These are phyloP conservation scores for Cocos nucifera DNA, from an alignment of 176 grass and related monocot genomes.

Conservation along the genomic window DNA sequence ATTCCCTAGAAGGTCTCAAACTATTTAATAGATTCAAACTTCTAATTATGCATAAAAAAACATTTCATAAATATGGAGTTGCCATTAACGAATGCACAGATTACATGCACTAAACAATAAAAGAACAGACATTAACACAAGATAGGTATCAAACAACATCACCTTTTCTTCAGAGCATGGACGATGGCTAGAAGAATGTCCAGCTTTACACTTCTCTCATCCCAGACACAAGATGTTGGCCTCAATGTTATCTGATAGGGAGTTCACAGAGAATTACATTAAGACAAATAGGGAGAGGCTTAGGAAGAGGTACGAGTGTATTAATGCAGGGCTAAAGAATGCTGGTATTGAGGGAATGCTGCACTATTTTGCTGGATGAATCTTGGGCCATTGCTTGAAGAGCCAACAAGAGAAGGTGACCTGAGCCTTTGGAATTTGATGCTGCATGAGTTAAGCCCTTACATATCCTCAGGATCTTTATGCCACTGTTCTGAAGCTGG, in stretches of 20 bases:
- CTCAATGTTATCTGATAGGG: not conserved
- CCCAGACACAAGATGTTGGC: constrained; percentile 17
- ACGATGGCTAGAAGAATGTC: constrained; percentile 7
- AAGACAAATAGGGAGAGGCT: constrained; percentile 1
- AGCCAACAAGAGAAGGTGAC: constrained; percentile 1
- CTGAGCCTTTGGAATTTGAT: constrained; percentile 6
- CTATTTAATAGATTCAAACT: too few relatives aligned
- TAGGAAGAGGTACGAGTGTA: not conserved
- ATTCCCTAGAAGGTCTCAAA: too few relatives aligned
- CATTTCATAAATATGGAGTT: too few relatives aligned
- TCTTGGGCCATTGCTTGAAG: constrained; percentile 1
- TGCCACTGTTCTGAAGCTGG: constrained; percentile 16
- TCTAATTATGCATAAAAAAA: too few relatives aligned
- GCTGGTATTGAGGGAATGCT: constrained; percentile 11
- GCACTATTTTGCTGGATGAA: constrained; percentile 19
- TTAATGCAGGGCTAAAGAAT: not conserved
- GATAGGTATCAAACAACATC: too few relatives aligned
- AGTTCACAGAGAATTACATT: constrained; percentile 1
- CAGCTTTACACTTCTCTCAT: constrained; percentile 13
- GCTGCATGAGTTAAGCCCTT: not conserved
- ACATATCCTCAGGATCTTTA: constrained; percentile 10
- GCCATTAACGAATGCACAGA: too few relatives aligned
- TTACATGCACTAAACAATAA: too few relatives aligned
- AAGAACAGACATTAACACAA: too few relatives aligned
- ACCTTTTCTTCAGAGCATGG: not conserved